Percentiles rank a stretch among this genome's conserved stretches.
Conservation (phyloP, 441 rosid genomes). For the Croton laevigatus region DNA sequence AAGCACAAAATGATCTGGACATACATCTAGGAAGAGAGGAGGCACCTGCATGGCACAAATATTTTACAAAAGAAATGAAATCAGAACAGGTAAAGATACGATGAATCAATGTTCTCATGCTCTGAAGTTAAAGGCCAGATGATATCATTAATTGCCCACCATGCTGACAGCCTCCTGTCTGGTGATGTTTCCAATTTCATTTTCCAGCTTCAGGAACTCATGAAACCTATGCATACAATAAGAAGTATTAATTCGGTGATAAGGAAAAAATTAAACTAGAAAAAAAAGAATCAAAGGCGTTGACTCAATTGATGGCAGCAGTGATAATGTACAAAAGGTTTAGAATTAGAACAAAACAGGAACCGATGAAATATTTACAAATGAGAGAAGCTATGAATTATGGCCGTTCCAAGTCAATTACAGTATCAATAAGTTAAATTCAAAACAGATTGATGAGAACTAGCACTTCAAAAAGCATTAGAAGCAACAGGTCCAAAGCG, state of each 20-base stretch:
- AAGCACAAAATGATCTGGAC: slow-evolving; percentile 73
- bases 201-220: slow-evolving; percentile 90
- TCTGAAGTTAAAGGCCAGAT: not conserved
- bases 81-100: not conserved
- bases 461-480: no score
- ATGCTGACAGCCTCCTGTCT: slow-evolving; percentile 99
- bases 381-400: not conserved
- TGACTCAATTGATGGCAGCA: not conserved
- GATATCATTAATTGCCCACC: slow-evolving; percentile 41
- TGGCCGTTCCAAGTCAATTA: not conserved
- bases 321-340: not conserved
- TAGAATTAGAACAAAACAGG: not conserved
- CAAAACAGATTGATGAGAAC: no score
- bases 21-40: slow-evolving; percentile 91
- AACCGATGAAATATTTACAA: not conserved
- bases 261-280: no score
- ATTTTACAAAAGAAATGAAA: not conserved
- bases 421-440: no score
- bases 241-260: slow-evolving; percentile 4
- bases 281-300: no score
- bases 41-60: slow-evolving; percentile 61
- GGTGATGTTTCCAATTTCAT: slow-evolving; percentile 93
- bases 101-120: not conserved
- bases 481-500: no score
- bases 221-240: slow-evolving; percentile 62